Percentiles rank a stretch among this genome's conserved stretches.
phyloP scores from a whole-genome alignment of 2,329 filamentous ascomycete genomes.

The Pseudogymnoascus sp. region DNA sequence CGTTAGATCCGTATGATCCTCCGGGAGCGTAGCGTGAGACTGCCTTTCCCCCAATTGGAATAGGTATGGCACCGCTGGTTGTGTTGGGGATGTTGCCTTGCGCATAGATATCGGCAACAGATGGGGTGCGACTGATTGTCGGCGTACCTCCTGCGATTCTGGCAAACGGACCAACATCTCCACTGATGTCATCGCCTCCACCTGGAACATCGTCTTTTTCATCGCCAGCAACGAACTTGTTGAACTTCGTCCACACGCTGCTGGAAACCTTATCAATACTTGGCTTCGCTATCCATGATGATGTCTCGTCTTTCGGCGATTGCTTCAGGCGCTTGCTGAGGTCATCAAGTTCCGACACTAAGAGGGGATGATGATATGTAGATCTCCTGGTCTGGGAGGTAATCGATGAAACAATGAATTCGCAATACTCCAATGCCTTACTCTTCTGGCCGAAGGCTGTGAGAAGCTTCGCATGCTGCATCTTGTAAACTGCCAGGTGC shows the following conservation, averaged over 20 bases:
- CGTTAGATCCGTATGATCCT: conserved; percentile 15
- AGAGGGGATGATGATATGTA: conserved; percentile 70
- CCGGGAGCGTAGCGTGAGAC: conserved; percentile 28
- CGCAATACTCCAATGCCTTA: conserved; percentile 87
- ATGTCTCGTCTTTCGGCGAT: conserved; percentile 71
- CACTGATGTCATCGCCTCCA: conserved; percentile 44
- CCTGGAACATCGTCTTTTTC: conserved; percentile 61
- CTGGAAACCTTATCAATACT: conserved; percentile 94
- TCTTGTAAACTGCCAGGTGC: conserved; percentile 84
- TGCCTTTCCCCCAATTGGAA: conserved; percentile 18
- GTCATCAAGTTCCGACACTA: conserved; percentile 75
- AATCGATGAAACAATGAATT: conserved; percentile 68
- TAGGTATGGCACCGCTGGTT: conserved; percentile 22
- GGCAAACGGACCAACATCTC: conserved; percentile 70
- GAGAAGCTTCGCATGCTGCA: conserved; percentile 75
- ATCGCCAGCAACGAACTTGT: conserved; percentile 90
- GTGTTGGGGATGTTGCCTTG: conserved; percentile 23
- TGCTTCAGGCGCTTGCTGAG: conserved; percentile 75
- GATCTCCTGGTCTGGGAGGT: conserved; percentile 76
- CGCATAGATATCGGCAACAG: conserved; percentile 60
- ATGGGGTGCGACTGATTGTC: conserved; percentile 66
- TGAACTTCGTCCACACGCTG: conserved; percentile 86
- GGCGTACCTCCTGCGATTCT: conserved; percentile 70
- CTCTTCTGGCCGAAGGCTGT: conserved; percentile 75
- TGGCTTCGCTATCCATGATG: conserved; percentile 88